Base-by-base conservation (phyloP, 345 rosid genomes). In the Populus simonii region DNA sequence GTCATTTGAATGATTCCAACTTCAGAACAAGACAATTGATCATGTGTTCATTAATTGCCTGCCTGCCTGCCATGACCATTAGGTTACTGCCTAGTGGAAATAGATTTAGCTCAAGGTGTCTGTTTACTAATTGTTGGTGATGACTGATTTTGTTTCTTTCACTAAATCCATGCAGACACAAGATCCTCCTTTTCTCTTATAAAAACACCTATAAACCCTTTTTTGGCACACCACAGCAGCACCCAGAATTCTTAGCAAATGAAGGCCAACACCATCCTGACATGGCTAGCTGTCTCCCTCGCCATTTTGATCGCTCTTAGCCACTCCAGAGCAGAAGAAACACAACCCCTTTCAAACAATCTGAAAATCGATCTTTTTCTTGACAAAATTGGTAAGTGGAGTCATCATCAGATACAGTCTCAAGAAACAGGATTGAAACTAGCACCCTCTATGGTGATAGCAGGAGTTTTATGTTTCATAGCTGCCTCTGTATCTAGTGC, bases 401-500 rank as follows among this genome's bases (percentile, higher is more conserved):
- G 78, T 53, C 27, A n/a, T 43, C 55, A 80, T n/a, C 73, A 66
- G 57, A 71, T 31, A 70, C 82, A 78, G 29, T 74, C 80, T 78
- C 87, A 71, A 29, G 84, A 75, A 15, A 65, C 80, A 66, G 75
- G 68, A 23, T 74, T 90, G 66, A 83, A 86, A 29, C 62, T 88
- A 1, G 75, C 89, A 71, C 51, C 87, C 20, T 85, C 86, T 1
- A 83, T 81, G 45, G 78, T 86, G 17, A 7, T 85, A 8, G 87
- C 99, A 8, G 95, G 89, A 61, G 43, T 84, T 38, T 74, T 88
- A 2, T 92, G 98, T 33, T 94, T 93, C 85, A 12, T 88, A 6
- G 93, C 97, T 51, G 85, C 96, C 17, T 74, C 94, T 0, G 84
- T 93, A n/a, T 93, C 99, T 1, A 93, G 98, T 76, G 99, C 98